Base-by-base conservation (phyloP, 495 filamentous ascomycete species). In the Extremus antarcticus region DNA sequence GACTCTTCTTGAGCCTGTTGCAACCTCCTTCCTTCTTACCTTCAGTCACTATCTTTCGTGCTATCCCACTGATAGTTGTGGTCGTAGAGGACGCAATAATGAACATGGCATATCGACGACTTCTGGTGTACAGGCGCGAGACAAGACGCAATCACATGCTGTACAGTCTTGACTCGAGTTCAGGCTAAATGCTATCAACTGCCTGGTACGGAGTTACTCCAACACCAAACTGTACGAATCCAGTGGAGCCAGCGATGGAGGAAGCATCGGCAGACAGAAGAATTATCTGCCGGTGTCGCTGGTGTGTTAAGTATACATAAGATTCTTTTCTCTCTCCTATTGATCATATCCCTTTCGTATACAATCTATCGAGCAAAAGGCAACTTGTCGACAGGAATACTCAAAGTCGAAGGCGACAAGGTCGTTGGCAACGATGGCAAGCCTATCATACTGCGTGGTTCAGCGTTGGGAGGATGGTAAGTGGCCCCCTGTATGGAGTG, bases 391-490 rank as follows among this genome's bases (percentile, higher is more conserved):
- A 62, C 65, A 19, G 69, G 66, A 9, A 68, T 72, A 20, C 71
- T 79, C 3, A 70, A 65, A 23, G 76, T 78, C 8, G 50, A 69
- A 23, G 76, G 69, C 10, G 68, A 71, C 20, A 62, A 66, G 15
- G 68, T 80, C 15, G 69, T 79, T n/a, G 72, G 76, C 41, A 67
- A 61, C 4, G 65, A 75, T 65, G 75, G 73, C 4, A 53, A 72
- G 1, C 63, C 58, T 7, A 70, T 79, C 2, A 67, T 79, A 22
- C 70, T 79, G 35, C 73, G 76, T 29, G 76, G 77, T 22, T 71
- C 73, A 7, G 71, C 71, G 25, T 58, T 75, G 35, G 73, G 74
- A 47, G 73, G 74, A 59, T 76, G 73, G 72, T 35, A 4, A 35
- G 29, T 35, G 13, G 29, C 13, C 29, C 13, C 29, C 7, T 35